These are phyloP conservation scores for Kockovaella imperatae DNA, from an alignment of 768 basidiomycete species.

Conservation along the genomic window DNA sequence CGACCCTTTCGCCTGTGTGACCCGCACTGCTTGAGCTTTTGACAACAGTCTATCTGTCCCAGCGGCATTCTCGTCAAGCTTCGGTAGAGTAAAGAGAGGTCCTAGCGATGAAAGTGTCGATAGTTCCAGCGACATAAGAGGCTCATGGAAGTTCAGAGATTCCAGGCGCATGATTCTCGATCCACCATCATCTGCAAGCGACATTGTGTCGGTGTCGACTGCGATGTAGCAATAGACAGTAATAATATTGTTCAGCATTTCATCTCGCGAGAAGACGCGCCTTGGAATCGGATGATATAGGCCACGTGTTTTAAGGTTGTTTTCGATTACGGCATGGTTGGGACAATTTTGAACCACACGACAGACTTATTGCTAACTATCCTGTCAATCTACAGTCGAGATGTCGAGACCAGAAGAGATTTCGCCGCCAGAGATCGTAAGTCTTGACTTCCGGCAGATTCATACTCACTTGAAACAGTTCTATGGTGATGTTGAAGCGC, in stretches of 20 bases:
- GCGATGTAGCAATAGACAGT: too few species aligned
- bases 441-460: conserved; percentile 27
- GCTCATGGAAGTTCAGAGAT: neutral
- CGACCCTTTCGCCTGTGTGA: neutral
- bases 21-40: conserved; percentile 16
- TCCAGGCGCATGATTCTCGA: neutral
- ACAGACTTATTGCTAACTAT: too few species aligned
- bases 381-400: too few species aligned
- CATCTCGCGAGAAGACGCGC: neutral
- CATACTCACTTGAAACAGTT: conserved; percentile 54
- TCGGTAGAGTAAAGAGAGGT: conserved; percentile 17
- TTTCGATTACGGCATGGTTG: too few species aligned
- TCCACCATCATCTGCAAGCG: too few species aligned
- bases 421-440: conserved; percentile 84
- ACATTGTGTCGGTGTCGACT: too few species aligned
- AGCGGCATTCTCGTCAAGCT: conserved; percentile 18
- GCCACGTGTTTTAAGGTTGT: too few species aligned
- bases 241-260: too few species aligned
- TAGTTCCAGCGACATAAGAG: neutral
- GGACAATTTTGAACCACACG: too few species aligned
- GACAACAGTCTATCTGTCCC: conserved; percentile 19
- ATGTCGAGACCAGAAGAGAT: conserved; percentile 86
- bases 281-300: too few species aligned
- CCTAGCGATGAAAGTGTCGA: conserved; percentile 3
- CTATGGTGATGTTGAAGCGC: conserved; percentile 90